phyloP scores from a whole-genome alignment of 1,284 basidiomycete genomes.

The Pulveroboletus sp. region DNA sequence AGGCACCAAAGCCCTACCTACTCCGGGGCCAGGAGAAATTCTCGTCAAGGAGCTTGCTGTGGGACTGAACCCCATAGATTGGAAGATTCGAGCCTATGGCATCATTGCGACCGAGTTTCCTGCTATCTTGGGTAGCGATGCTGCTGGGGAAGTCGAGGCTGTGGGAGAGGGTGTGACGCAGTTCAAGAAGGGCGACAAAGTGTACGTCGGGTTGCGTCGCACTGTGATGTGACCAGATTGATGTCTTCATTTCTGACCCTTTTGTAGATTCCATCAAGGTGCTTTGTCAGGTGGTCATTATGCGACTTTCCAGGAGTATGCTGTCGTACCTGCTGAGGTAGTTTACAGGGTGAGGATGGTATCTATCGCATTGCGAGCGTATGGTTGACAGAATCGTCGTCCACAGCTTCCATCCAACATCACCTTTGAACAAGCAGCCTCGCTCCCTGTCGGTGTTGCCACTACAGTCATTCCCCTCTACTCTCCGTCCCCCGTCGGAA shows the following conservation, averaged over 20 bases:
- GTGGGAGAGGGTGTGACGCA: constrained; percentile 45
- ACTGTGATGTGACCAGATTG: neutral
- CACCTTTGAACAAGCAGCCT: constrained; percentile 29
- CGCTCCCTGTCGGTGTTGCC: constrained; percentile 14
- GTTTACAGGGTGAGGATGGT: constrained; percentile 27
- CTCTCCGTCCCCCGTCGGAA: constrained; percentile 22
- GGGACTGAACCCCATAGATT: constrained; percentile 36
- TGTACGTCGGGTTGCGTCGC: constrained; percentile 35
- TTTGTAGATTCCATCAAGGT: constrained; percentile 32
- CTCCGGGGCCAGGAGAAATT: constrained; percentile 27
- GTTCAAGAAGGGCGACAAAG: constrained; percentile 49
- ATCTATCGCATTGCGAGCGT: neutral
- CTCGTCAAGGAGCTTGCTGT: constrained; percentile 29
- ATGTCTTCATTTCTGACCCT: neutral
- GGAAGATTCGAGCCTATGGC: constrained; percentile 39
- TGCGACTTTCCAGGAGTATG: constrained; percentile 39
- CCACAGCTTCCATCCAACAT: constrained; percentile 25
- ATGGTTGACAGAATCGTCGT: neutral
- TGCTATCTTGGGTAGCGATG: constrained; percentile 48
- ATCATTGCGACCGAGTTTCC: constrained; percentile 34
- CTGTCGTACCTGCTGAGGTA: constrained; percentile 32
- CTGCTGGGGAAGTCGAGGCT: constrained; percentile 47
- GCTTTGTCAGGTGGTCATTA: constrained; percentile 11
- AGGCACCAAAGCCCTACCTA: constrained; percentile 12
- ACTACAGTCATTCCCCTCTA: constrained; percentile 26